Base-by-base conservation (phyloP, 495 filamentous ascomycete species). In the Massariosphaeria phaeospora region DNA sequence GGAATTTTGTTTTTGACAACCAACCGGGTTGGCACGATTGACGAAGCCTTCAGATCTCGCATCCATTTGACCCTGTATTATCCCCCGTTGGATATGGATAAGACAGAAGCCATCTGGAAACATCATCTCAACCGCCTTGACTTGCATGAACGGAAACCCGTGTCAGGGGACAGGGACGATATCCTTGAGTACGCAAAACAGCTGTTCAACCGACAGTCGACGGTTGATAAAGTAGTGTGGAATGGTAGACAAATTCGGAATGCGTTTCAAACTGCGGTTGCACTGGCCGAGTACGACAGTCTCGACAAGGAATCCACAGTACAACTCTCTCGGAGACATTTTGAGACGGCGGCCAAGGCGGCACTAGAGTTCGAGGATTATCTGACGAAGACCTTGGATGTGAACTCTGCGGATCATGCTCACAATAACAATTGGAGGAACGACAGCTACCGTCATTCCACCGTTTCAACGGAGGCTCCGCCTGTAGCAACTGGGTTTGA, bases 41-140 rank as follows among this genome's bases (percentile, higher is more conserved):
- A 61, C 33, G 33, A 45, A 50, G 61, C 52, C 1, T 52, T 64
- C 30, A 56, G 55, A 39, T 50, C 48, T 12, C 57, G 71, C 12
- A 65, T 75, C 29, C 68, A 73, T 52, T 61, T 74, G 27, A 66
- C 66, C 9, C 63, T 73, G 5, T 57, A 59, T 29, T 73, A 25
- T 30, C 25, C 11, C 25, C 8, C 15, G 29, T 1, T 47, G 15
- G 21, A 45, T 20, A 2, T 24, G 10, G 23, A 55, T 55, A 20
- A 23, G 20, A 20, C 39, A 36, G 21, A 46, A 12, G 5, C 11
- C 17, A 39, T 45, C 17, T 12, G 36, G 23, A 53, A 20, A 44
- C 3, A 13, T 8, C 15, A 15, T 2, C 13, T 2, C 3, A 33
- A 12, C 1, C 36, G 17, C 11, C 8, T 44, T n/a, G n/a, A n/a